Conservation (phyloP, 169 alveolate genomes). For the Cyclospora cayetanensis region DNA sequence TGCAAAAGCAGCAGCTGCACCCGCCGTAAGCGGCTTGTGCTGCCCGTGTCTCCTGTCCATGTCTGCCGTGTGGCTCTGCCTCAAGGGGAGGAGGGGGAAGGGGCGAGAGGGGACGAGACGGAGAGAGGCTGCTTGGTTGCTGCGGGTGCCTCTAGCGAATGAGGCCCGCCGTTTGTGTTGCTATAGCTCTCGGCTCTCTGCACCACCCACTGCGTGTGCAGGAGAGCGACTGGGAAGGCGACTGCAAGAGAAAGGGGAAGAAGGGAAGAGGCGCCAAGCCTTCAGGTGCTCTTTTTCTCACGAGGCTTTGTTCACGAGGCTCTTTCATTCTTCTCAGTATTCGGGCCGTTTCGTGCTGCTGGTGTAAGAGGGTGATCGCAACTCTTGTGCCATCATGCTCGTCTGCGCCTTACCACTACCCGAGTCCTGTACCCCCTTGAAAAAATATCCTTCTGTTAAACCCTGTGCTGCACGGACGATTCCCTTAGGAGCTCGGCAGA, state of each 20-base stretch:
- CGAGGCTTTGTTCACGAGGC: too few species aligned
- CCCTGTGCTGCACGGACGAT: too few species aligned
- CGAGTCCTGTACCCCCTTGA: too few species aligned
- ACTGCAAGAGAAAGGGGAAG: not conserved
- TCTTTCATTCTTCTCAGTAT: too few species aligned
- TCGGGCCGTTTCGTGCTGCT: too few species aligned
- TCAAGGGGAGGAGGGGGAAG: too few species aligned
- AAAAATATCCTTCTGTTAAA: too few species aligned
- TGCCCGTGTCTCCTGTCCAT: not conserved
- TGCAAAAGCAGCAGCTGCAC: not conserved
- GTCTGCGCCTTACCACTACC: too few species aligned
- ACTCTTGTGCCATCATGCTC: too few species aligned
- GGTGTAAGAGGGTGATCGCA: too few species aligned
- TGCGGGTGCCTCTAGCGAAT: not conserved
- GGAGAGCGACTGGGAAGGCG: slow-evolving; percentile 13
- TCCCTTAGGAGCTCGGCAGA: not conserved
- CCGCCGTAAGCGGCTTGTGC: not conserved
- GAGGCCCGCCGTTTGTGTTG: not conserved
- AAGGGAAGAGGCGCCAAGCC: not conserved
- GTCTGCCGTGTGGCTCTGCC: not conserved
- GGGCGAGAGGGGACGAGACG: too few species aligned
- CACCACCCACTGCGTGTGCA: not conserved
- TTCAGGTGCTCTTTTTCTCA: too few species aligned
- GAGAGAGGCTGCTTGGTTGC: not conserved
- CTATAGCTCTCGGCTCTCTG: not conserved